These are phyloP conservation scores for Chaetoceros tenuissimus DNA, from an alignment of 108 stramenopile species.

Conservation along the genomic window DNA sequence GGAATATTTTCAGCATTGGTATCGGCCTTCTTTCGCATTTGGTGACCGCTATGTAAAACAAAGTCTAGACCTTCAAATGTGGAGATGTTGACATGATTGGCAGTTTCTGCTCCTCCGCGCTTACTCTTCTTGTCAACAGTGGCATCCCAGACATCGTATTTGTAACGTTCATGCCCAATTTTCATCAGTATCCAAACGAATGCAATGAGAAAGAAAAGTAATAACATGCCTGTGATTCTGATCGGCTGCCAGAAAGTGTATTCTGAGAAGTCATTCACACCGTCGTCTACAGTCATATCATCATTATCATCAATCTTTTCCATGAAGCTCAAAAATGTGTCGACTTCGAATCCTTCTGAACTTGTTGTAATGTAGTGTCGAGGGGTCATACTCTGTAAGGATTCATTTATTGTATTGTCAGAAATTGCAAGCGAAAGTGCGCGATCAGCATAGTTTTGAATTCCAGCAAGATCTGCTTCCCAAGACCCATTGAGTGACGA, in stretches of 20 bases:
- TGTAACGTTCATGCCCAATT: not conserved
- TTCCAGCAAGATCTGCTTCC: not conserved
- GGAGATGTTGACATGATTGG: not conserved
- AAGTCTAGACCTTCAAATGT: not conserved
- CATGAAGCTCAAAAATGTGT: not conserved
- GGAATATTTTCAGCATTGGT: not conserved
- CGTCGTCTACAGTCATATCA: not conserved
- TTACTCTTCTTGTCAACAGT: not conserved
- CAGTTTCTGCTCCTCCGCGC: not conserved
- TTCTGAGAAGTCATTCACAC: not conserved
- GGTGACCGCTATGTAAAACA: not conserved
- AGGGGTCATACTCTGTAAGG: not conserved
- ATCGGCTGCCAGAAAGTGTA: conserved; percentile 1
- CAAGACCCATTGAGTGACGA: not conserved
- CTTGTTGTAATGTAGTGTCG: not conserved
- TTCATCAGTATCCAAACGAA: not conserved
- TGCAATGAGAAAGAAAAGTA: not conserved
- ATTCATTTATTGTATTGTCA: not conserved
- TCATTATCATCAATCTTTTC: not conserved
- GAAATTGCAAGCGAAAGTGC: not conserved
- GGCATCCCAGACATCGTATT: not conserved
- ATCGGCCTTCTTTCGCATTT: not conserved
- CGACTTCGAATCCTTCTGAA: not conserved
- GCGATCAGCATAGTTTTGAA: not conserved
- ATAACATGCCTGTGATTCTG: not conserved